Conservation (phyloP, 2,329 filamentous ascomycete genomes). For the Blastomyces silverae region DNA sequence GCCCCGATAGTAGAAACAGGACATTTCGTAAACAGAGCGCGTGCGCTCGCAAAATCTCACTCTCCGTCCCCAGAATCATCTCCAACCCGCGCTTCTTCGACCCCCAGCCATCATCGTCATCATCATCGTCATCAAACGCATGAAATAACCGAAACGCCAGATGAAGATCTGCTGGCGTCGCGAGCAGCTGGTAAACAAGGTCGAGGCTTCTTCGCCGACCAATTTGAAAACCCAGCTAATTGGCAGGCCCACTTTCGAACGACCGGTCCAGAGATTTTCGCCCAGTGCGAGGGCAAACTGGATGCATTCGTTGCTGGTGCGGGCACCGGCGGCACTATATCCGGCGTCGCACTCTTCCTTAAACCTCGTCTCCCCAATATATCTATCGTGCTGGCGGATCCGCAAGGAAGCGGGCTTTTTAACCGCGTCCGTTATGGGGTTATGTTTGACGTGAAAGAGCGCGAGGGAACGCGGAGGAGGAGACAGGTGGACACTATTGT, state of each 20-base stretch:
- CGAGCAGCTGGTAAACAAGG: slow-evolving; percentile 48
- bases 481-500: slow-evolving; percentile 94
- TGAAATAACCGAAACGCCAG: slow-evolving; percentile 20
- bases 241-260: slow-evolving; percentile 73
- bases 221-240: slow-evolving; percentile 89
- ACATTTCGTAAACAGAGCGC: slow-evolving; percentile 91
- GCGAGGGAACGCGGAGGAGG: slow-evolving; percentile 79
- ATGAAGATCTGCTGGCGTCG: slow-evolving; percentile 17
- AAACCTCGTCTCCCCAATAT: slow-evolving; percentile 63
- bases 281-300: slow-evolving; percentile 65
- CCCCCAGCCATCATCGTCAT: slow-evolving; percentile 10
- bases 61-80: slow-evolving; percentile 39
- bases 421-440: slow-evolving; percentile 90
- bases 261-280: slow-evolving; percentile 84
- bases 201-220: slow-evolving; percentile 86
- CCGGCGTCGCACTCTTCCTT: slow-evolving; percentile 74
- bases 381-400: slow-evolving; percentile 79
- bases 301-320: slow-evolving; percentile 91
- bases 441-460: slow-evolving; percentile 86
- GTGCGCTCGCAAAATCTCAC: slow-evolving; percentile 68
- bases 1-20: slow-evolving; percentile 88
- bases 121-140: neutral
- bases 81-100: slow-evolving; percentile 15
- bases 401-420: slow-evolving; percentile 86
- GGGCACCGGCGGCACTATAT: slow-evolving; percentile 88